Percentiles rank a stretch among this genome's conserved stretches.
phyloP scores from a whole-genome alignment of 257 asterid species.

The Parsonsia alboflavescens region DNA sequence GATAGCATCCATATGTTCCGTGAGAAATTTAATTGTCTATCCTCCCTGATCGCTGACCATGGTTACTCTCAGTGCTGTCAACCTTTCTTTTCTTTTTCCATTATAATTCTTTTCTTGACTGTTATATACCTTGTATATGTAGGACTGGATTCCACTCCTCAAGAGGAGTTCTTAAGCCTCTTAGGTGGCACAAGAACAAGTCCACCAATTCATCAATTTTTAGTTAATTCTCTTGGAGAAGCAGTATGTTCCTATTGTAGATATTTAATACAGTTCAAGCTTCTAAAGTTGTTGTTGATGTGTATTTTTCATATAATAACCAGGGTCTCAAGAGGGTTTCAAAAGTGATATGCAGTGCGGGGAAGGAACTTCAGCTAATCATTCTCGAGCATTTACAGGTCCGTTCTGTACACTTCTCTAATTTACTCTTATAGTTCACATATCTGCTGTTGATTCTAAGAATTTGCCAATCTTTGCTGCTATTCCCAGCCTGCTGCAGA shows the following conservation, averaged over 20 bases:
- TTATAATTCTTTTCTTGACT: constrained; percentile 21
- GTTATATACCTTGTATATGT: constrained; percentile 21
- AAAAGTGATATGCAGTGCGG: constrained; percentile 75
- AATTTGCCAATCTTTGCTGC: constrained; percentile 9
- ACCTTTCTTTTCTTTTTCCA: constrained; percentile 7
- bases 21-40: constrained; percentile 68
- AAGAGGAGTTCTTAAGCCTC: constrained; percentile 85
- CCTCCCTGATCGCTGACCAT: constrained; percentile 75
- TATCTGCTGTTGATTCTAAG: not conserved
- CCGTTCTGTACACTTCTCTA: constrained; percentile 7
- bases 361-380: constrained; percentile 81
- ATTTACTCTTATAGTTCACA: not conserved
- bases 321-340: constrained; percentile 86
- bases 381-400: constrained; percentile 92
- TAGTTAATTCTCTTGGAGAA: constrained; percentile 95
- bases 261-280: not conserved
- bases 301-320: constrained; percentile 18
- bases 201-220: constrained; percentile 92
- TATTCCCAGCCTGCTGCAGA: constrained; percentile 96
- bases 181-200: constrained; percentile 97
- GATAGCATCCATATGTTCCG: constrained; percentile 73
- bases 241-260: constrained; percentile 48
- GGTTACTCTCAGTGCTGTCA: constrained; percentile 41
- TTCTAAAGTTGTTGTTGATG: constrained; percentile 11
- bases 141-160: constrained; percentile 89